Evolutionary conservation across 2,329 filamentous ascomycete species (phyloP).

Genomic region (Verticillium dahliae): DNA sequence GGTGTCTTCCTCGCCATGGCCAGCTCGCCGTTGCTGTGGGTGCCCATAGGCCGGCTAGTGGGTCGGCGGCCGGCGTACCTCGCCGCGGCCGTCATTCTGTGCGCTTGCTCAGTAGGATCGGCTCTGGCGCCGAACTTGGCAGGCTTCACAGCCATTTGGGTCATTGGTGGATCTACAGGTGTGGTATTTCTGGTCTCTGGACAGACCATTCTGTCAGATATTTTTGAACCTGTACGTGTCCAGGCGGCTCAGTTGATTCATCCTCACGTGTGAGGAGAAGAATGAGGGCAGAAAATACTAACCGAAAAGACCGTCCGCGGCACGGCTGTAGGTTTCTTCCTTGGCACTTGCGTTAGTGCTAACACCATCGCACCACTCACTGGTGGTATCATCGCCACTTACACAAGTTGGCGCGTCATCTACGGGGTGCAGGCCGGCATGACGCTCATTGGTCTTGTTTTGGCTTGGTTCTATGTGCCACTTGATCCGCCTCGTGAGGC

Average conservation of each 20-base stretch:
- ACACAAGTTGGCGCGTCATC: conserved; percentile 64
- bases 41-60: conserved; percentile 51
- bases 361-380: conserved; percentile 9
- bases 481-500: conserved; percentile 47
- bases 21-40: conserved; percentile 62
- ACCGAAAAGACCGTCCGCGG: conserved; percentile 7
- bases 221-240: conserved; percentile 9
- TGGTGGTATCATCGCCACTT: conserved; percentile 72
- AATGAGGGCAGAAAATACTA: background rate
- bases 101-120: conserved; percentile 63
- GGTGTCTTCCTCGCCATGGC: conserved; percentile 73
- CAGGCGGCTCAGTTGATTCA: background rate
- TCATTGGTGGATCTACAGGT: conserved; percentile 9
- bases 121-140: conserved; percentile 65
- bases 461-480: conserved; percentile 55
- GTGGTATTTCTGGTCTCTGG: conserved; percentile 10
- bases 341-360: conserved; percentile 10
- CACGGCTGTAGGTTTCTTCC: conserved; percentile 10
- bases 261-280: no score
- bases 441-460: conserved; percentile 52
- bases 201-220: conserved; percentile 10
- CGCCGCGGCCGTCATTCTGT: conserved; percentile 56
- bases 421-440: conserved; percentile 64
- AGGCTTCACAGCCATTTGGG: conserved; percentile 37
- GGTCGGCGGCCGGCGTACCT: conserved; percentile 23